Percentiles rank a stretch among this genome's conserved stretches.
Evolutionary conservation across 2,329 filamentous ascomycete species (phyloP).

Genomic region (Epichloe amarillans): DNA sequence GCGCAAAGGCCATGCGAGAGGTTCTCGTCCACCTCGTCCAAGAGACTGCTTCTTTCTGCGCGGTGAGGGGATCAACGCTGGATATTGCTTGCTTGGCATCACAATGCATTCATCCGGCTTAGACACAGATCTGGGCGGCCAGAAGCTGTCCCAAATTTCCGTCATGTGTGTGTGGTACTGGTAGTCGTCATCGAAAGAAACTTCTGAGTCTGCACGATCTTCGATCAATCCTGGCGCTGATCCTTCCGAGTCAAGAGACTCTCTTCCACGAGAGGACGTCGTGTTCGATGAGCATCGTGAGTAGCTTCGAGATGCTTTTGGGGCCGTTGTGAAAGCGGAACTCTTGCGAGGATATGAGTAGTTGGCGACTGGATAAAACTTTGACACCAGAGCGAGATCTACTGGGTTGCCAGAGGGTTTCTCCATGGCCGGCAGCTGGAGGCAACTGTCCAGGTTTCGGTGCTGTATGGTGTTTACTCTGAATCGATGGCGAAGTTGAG

Average conservation of each 20-base stretch:
- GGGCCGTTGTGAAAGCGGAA: conserved; percentile 5
- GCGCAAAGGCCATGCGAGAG: conserved; percentile 16
- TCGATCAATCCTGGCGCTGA: conserved; percentile 37
- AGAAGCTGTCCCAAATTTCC: conserved; percentile 40
- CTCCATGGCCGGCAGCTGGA: conserved; percentile 19
- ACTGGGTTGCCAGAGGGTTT: conserved; percentile 20
- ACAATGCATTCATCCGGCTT: conserved; percentile 4
- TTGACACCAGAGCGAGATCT: conserved; percentile 25
- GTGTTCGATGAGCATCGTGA: conserved; percentile 3
- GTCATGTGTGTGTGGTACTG: conserved; percentile 31
- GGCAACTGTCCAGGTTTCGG: not conserved
- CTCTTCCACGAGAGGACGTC: conserved; percentile 1
- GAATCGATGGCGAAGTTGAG: too few relatives aligned
- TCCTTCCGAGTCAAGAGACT: conserved; percentile 28
- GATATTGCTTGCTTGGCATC: conserved; percentile 17
- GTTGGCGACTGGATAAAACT: conserved; percentile 26
- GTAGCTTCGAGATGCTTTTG: not conserved
- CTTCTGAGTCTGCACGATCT: conserved; percentile 36
- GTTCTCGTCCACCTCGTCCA: conserved; percentile 5
- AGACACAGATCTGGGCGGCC: conserved; percentile 13
- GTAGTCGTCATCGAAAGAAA: conserved; percentile 36
- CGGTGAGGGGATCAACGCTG: conserved; percentile 18
- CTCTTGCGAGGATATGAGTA: conserved; percentile 26
- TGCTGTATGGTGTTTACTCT: not conserved
- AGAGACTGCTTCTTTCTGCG: conserved; percentile 7